phyloP scores from a whole-genome alignment of 805 yeast genomes.

The Pichia paraexigua region DNA sequence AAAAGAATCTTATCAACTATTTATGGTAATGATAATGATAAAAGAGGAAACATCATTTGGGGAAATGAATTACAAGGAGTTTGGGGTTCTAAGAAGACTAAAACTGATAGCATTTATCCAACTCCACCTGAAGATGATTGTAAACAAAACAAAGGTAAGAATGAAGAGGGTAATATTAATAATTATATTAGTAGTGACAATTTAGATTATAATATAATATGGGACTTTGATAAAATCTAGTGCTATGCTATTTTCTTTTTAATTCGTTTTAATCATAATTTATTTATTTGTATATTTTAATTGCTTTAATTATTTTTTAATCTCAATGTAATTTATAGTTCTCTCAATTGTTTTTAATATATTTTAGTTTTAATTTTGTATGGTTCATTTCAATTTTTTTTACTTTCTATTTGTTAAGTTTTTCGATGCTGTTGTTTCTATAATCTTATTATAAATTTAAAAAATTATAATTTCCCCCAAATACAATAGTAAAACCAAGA shows the following conservation, averaged over 20 bases:
- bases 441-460: no score
- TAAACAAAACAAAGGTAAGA: not conserved
- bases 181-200: conserved; percentile 5
- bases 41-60: not conserved
- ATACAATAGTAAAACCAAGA: no score
- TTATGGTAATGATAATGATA: not conserved
- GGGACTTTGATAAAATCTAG: conserved; percentile 30
- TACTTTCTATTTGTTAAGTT: no score
- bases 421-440: no score
- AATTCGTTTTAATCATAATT: not conserved
- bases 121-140: conserved; percentile 31
- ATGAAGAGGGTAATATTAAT: not conserved
- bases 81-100: not conserved
- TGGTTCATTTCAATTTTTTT: no score
- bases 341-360: no score
- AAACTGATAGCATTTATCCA: conserved; percentile 17
- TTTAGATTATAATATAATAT: conserved; percentile 11
- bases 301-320: no score
- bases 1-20: not conserved
- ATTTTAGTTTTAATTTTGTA: no score
- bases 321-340: no score
- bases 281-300: not conserved
- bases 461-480: no score
- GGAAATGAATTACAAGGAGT: not conserved
- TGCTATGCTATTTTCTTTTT: conserved; percentile 1